Conservation (phyloP, 2,329 filamentous ascomycete species). For the Dendrostoma leiphaemia region DNA sequence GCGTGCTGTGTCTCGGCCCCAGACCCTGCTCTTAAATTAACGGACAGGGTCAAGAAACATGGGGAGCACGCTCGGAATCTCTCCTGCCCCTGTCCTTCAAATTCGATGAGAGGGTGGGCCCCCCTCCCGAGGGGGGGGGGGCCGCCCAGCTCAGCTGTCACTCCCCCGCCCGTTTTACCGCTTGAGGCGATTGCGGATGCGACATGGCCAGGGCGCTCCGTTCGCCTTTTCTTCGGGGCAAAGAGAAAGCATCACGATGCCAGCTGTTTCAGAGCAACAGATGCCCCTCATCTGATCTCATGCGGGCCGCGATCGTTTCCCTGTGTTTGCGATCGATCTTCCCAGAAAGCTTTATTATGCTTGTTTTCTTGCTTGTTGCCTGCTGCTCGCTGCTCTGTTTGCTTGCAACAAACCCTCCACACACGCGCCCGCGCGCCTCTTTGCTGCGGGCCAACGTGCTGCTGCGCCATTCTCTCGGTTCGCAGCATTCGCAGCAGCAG, state of each 20-base stretch:
- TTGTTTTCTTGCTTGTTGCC: not conserved
- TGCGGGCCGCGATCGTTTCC: not conserved
- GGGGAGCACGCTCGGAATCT: constrained; percentile 8
- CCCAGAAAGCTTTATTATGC: not conserved
- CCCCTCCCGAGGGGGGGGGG: too few relatives aligned
- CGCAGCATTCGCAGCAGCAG: not conserved
- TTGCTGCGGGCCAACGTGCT: too few relatives aligned
- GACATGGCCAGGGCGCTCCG: not conserved
- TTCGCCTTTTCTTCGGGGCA: not conserved
- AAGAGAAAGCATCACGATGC: not conserved
- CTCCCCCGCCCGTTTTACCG: not conserved
- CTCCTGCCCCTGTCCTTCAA: constrained; percentile 12
- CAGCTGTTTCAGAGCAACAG: not conserved
- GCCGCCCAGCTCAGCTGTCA: not conserved
- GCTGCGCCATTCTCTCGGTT: not conserved
- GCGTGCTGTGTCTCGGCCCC: too few relatives aligned
- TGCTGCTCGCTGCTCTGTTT: not conserved
- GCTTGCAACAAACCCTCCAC: too few relatives aligned
- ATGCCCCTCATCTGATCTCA: not conserved
- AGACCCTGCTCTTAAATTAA: too few relatives aligned
- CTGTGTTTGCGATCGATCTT: not conserved
- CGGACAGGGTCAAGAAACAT: not conserved
- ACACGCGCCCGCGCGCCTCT: too few relatives aligned
- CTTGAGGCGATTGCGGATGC: not conserved
- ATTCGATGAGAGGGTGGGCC: too few relatives aligned